Percentiles rank a stretch among this genome's conserved stretches.
Evolutionary conservation across 331 rosid species (phyloP).

Genomic region (Quercus phellos): DNA sequence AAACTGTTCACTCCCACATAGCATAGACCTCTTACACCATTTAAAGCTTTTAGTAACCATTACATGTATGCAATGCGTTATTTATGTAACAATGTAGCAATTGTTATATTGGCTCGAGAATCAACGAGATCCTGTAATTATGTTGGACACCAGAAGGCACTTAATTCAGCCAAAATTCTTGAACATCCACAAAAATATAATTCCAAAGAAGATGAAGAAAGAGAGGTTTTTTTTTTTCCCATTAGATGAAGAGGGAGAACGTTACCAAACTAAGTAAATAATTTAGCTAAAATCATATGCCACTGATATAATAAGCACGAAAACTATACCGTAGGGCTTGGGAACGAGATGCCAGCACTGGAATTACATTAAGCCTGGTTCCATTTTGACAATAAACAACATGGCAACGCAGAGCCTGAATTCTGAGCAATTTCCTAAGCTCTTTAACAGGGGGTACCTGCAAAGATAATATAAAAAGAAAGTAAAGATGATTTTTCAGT

Average conservation of each 20-base stretch:
- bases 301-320: background rate
- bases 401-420: constrained; percentile 97
- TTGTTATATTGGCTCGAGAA: background rate
- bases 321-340: constrained; percentile 87
- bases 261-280: background rate
- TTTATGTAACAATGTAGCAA: background rate
- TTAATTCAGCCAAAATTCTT: too few relatives aligned
- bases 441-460: constrained; percentile 85
- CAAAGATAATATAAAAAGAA: constrained; percentile 1
- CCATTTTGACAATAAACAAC: constrained; percentile 91
- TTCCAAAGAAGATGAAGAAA: background rate
- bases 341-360: constrained; percentile 94
- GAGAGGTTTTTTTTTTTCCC: background rate
- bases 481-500: background rate
- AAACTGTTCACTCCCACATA: background rate
- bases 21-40: background rate
- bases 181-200: background rate
- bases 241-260: too few relatives aligned
- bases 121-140: background rate
- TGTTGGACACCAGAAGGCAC: background rate
- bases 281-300: background rate
- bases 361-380: constrained; percentile 78
- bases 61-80: background rate
- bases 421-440: constrained; percentile 78
- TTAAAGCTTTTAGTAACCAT: background rate